These are phyloP conservation scores for Plectosphaerella cucumerina DNA, from an alignment of 2,329 filamentous ascomycete species.

Conservation along the genomic window DNA sequence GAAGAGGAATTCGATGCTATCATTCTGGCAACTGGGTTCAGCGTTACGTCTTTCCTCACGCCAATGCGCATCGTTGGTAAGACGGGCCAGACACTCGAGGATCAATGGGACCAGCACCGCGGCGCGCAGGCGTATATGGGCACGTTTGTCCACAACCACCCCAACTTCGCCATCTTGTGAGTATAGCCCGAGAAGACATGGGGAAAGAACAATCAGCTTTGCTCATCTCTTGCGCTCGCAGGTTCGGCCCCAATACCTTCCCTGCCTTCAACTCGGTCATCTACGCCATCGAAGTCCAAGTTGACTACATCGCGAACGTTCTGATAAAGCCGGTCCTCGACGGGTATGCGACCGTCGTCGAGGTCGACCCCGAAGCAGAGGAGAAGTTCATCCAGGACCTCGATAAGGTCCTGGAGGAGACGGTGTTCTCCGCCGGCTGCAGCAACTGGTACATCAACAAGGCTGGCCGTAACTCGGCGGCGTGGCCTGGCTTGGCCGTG, in stretches of 20 bases:
- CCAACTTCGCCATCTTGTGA: slow-evolving; percentile 23
- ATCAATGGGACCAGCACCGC: slow-evolving; percentile 20
- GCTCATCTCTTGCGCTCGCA: background rate
- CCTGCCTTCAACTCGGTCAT: slow-evolving; percentile 21
- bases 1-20: slow-evolving; percentile 19
- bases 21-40: slow-evolving; percentile 22
- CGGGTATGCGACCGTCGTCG: slow-evolving; percentile 22
- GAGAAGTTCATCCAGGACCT: slow-evolving; percentile 23
- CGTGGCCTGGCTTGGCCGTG: slow-evolving; percentile 26
- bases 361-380: slow-evolving; percentile 28
- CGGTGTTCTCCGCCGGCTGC: slow-evolving; percentile 31
- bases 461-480: slow-evolving; percentile 29
- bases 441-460: slow-evolving; percentile 37
- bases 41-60: slow-evolving; percentile 17
- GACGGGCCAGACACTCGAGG: slow-evolving; percentile 14
- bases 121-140: slow-evolving; percentile 25
- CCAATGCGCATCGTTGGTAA: slow-evolving; percentile 21
- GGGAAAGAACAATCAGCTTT: background rate
- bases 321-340: slow-evolving; percentile 24
- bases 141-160: slow-evolving; percentile 23
- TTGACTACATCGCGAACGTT: slow-evolving; percentile 22
- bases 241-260: slow-evolving; percentile 22
- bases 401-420: slow-evolving; percentile 22
- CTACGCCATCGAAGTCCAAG: slow-evolving; percentile 19
- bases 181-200: background rate